Base-by-base conservation (phyloP, 2,329 filamentous ascomycete genomes). In the Coniochaeta pulveracea region DNA sequence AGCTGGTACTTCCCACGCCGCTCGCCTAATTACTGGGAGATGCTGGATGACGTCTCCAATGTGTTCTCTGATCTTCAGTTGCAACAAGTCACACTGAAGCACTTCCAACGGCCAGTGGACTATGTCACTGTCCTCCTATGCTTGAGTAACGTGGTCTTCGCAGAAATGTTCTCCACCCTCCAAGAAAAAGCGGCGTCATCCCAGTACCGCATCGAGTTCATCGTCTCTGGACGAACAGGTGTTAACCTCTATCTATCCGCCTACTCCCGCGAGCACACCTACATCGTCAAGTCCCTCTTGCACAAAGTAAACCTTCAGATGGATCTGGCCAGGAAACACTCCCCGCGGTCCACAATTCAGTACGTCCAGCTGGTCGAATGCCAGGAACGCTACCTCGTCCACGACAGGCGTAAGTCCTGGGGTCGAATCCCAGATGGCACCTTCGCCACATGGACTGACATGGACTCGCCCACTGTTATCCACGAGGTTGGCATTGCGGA, bases 31-130 rank as follows among this genome's bases (percentile, higher is more conserved):
- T 31, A 31, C n/a, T 31, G 28, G 28, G 28, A 21, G 18, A 31
- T 31, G 28, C 9, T 31, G 9, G 28, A 31, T 19, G 28, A 31
- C 18, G 28, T 31, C 3, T 17, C 28, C 18, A 31, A 31, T 17
- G 22, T 31, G 28, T 31, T 31, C 10, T 17, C 19, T 6, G 28
- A 31, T 9, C 28, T 31, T 6, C 28, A 31, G 10, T 4, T 31
- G 3, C 28, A 31, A 15, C 18, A 31, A 3, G 18, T 31, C 6
- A 31, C 18, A 6, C 28, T 31, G n/a, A 31, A 31, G 28, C 28
- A 31, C 28, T 31, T 31, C 28, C 28, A 31, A 19, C 28, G 28
- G 10, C 28, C 28, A 6, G 22, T 31, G 5, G 28, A 31, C 28
- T 31, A 31, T 14, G 18, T 21, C 28, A 31, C 28, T 5, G 28